Base-by-base conservation (phyloP, 805 yeast genomes). In the Ogataea nitratoaversa region DNA sequence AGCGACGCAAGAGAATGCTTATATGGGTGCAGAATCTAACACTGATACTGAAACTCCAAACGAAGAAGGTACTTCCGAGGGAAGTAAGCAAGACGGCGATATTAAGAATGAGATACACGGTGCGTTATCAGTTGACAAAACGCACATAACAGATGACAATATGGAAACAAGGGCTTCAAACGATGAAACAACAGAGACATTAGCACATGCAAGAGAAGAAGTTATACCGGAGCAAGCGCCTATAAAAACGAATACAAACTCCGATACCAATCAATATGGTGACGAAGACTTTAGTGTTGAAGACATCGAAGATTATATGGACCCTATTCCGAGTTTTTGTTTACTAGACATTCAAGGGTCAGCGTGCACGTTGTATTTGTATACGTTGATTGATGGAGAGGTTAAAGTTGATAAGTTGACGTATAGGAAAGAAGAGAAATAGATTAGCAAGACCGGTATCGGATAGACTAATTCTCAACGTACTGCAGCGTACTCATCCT, bases 371-470 rank as follows among this genome's bases (percentile, higher is more conserved):
- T 68, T 90, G 20, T 93, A 84, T 63, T 84, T 93, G 44, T 93
- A 93, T 68, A 84, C 93, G 9, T 70, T 81, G 52, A 68, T 84
- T 30, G 82, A 80, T 46, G 88, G 82, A 2, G 95, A 88, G 43
- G 90, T 93, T 25, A 86, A 85, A 59, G 96, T 93, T 16, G 97
- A 91, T 59, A 89, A 89, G 63, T 84, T 87, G 33, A 76, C 77
- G 20, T 83, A 79, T 53, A 67, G 81, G 30, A 81, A 79, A 55
- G 75, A 68, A 30, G 65, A 56, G 32, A 38, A 40, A 23, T 43
- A 40, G 24, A 18, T 13, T n/a, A 11, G 25, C 7, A 22, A 22
- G 25, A 22, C 7, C 7, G 25, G n/a, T n/a, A n/a, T n/a, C n/a
- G n/a, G n/a, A n/a, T n/a, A n/a, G n/a, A n/a, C n/a, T n/a, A n/a